Base-by-base conservation (phyloP, 345 rosid genomes). In the Passiflora organensis region DNA sequence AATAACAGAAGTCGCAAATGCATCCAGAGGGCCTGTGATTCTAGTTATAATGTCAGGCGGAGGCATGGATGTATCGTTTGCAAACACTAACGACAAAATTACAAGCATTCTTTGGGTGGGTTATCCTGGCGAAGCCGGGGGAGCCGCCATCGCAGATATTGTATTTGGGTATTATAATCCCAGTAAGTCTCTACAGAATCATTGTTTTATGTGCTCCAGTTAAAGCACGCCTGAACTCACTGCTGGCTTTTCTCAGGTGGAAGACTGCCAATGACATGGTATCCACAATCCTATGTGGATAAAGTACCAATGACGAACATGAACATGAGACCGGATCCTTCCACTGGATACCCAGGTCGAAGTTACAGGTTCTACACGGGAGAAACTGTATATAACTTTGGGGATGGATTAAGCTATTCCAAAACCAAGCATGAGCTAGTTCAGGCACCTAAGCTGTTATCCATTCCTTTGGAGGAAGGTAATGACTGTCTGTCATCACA, bases 1-100 rank as follows among this genome's bases (percentile, higher is more conserved):
- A 1, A 55, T 93, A 60, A 72, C 85, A 0, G 69, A 72, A 70
- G 95, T 86, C 9, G 91, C 96, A 21, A 76, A 75, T 43, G 87
- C 43, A 4, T 76, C 96, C 0, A 86, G 79, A 39, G 96, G 99
- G 28, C 94, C 91, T 0, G 96, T 93, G 23, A 65, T 89, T 48
- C 91, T 93, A 12, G 86, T 89, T n/a, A 80, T 93, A 22, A 93
- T 89, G 99, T 89, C 99, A 0, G 99, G 94, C 16, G 99, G 96
- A 2, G 94, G 99, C 21, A 70, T 93, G 36, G 99, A 93, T 17
- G 62, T 93, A 14, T 63, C 88, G 0, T 89, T 82, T 23, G 94
- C 97, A 0, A 93, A 86, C 69, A 70, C 61, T 28, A 55, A 86
- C 5, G 52, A 37, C 1, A 89, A 89, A 61, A 76, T 93, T 43